Base-by-base conservation (phyloP, 1,139 yeast genomes). In the Magnusiomyces tetraspermus region DNA sequence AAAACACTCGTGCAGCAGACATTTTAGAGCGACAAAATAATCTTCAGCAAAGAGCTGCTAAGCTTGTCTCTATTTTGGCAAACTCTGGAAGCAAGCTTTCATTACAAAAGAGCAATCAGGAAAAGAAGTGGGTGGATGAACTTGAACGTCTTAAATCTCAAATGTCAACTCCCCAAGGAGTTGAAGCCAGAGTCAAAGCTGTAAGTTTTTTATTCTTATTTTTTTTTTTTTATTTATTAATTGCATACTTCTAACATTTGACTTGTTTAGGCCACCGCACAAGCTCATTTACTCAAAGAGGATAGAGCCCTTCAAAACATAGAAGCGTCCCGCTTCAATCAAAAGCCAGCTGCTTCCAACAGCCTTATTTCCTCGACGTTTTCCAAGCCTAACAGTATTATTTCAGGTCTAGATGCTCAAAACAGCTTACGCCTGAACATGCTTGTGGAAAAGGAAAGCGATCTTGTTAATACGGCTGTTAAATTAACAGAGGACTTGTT, bases 101-200 rank as follows among this genome's bases (percentile, higher is more conserved):
- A 6, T 30, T 43, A 26, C 49, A 30, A 15, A 59, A 76, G 33
- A 69, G 73, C 49, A 64, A 65, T 1, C 64, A 70, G 15, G 82
- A 77, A 58, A 63, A 66, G 55, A 64, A 61, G 36, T 77, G 80
- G 79, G 70, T 73, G 57, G 67, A 62, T 26, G 80, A 76, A 58
- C 64, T 77, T 15, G 68, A 67, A 48, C 62, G 67, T 13, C 56
- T 65, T 33, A 59, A 60, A 45, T 46, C 52, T 15, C 51, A 51
- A n/a, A 52, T 62, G 26, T 54, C 58, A 21, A 53, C 46, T 13
- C 19, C 55, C 11, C 43, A 50, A 26, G 65, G 65, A 1, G 51
- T 62, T 31, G 64, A 60, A n/a, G 48, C 51, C 15, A 59, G 65
- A 2, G 54, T 57, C 33, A 54, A 50, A 19, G 58, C 40, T 13